These are phyloP conservation scores for Leucogyrophana mollusca DNA, from an alignment of 768 basidiomycete species.

Conservation along the genomic window DNA sequence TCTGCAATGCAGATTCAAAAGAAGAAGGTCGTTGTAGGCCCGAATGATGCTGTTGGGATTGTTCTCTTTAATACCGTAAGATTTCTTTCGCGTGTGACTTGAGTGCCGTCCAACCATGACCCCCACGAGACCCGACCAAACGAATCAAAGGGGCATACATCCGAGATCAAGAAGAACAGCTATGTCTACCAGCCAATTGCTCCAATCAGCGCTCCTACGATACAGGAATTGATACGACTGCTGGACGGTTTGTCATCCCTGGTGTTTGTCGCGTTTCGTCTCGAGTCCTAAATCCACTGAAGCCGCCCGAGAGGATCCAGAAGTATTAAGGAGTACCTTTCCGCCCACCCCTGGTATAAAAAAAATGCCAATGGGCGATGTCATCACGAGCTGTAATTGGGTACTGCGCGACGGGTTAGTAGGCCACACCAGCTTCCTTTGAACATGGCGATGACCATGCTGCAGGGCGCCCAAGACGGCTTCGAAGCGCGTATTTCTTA, in stretches of 20 bases:
- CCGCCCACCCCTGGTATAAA: conserved; percentile 58
- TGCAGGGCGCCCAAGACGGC: conserved; percentile 81
- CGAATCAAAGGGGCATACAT: conserved; percentile 35
- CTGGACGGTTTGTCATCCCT: conserved; percentile 59
- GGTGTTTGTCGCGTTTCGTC: background rate
- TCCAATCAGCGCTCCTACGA: conserved; percentile 75
- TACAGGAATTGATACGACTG: conserved; percentile 75
- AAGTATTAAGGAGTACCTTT: conserved; percentile 55
- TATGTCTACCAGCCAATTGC: conserved; percentile 76
- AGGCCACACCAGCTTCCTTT: background rate
- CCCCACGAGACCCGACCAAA: conserved; percentile 20
- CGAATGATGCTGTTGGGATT: conserved; percentile 88
- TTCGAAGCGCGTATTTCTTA: conserved; percentile 89
- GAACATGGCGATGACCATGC: conserved; percentile 4
- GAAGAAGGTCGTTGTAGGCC: conserved; percentile 84
- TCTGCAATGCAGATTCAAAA: conserved; percentile 87
- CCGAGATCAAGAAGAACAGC: conserved; percentile 69
- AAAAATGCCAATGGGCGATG: conserved; percentile 79
- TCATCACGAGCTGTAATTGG: conserved; percentile 89
- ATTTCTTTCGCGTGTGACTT: background rate
- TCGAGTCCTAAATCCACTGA: conserved; percentile 5
- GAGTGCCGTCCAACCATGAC: background rate
- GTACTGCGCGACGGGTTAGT: conserved; percentile 81
- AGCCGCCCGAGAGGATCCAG: conserved; percentile 69
- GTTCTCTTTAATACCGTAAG: conserved; percentile 91